Evolutionary conservation across 805 yeast genomes (phyloP).

Genomic region (Grigorovia jiainica): DNA sequence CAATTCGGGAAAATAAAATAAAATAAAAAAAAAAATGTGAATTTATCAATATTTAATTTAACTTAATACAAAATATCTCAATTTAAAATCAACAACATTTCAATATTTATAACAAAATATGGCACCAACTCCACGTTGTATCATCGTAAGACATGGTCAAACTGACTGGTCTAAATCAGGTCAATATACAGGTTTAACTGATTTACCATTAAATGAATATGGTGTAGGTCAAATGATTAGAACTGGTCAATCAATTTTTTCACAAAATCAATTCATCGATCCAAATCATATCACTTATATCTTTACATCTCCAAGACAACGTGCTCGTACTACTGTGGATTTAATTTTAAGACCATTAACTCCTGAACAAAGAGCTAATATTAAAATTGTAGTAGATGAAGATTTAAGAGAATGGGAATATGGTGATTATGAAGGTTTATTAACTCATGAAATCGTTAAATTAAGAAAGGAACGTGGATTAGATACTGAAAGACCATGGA

Average conservation of each 20-base stretch:
- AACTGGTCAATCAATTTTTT: slow-evolving; percentile 65
- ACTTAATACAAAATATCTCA: neutral
- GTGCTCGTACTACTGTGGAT: slow-evolving; percentile 71
- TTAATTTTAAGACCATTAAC: slow-evolving; percentile 46
- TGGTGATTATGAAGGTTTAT: slow-evolving; percentile 87
- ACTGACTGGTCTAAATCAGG: slow-evolving; percentile 96
- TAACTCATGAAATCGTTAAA: slow-evolving; percentile 55
- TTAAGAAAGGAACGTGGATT: slow-evolving; percentile 54
- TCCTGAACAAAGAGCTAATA: slow-evolving; percentile 32
- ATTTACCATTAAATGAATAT: slow-evolving; percentile 62
- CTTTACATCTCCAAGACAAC: slow-evolving; percentile 68
- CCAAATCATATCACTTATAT: slow-evolving; percentile 55
- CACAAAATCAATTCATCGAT: slow-evolving; percentile 47
- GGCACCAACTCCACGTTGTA: slow-evolving; percentile 52
- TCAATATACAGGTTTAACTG: slow-evolving; percentile 83
- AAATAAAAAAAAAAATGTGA: too few relatives aligned
- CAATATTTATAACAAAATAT: neutral
- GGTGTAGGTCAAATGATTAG: slow-evolving; percentile 70
- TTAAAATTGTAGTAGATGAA: slow-evolving; percentile 44
- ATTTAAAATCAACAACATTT: neutral
- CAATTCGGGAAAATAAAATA: too few relatives aligned
- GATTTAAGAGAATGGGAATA: slow-evolving; percentile 92
- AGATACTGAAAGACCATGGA: slow-evolving; percentile 47
- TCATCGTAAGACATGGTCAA: slow-evolving; percentile 77
- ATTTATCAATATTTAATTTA: too few relatives aligned